These are phyloP conservation scores for Phytophthora boehmeriae DNA, from an alignment of 352 stramenopile species.

Conservation along the genomic window DNA sequence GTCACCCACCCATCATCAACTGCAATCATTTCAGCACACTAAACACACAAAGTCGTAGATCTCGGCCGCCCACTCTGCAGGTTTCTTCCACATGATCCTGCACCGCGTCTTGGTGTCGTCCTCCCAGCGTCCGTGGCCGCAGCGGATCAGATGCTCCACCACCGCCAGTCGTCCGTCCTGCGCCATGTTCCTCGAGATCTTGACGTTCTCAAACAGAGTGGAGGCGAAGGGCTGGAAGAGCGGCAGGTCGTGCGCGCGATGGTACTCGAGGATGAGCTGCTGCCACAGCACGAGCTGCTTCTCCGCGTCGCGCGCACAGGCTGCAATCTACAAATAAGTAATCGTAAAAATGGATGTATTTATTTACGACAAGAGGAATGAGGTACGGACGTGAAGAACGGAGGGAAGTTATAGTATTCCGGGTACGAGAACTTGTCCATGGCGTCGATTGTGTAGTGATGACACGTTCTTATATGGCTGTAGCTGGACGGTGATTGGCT, in stretches of 20 bases:
- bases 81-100: constrained; percentile 89
- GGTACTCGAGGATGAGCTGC: constrained; percentile 85
- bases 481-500: not conserved
- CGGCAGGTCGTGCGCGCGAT: constrained; percentile 71
- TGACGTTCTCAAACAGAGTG: constrained; percentile 81
- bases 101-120: constrained; percentile 81
- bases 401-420: constrained; percentile 88
- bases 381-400: constrained; percentile 77
- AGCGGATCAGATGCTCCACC: constrained; percentile 78
- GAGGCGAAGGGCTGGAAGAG: constrained; percentile 75
- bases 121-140: constrained; percentile 80
- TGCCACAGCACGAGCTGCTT: constrained; percentile 90
- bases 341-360: not conserved
- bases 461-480: too few relatives aligned
- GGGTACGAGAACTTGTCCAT: constrained; percentile 86
- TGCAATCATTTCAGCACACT: constrained; percentile 22
- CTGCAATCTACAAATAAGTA: constrained; percentile 49
- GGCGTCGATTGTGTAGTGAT: not conserved
- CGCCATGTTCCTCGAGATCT: constrained; percentile 85
- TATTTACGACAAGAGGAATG: not conserved
- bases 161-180: constrained; percentile 67
- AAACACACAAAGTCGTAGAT: constrained; percentile 82
- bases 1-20: not conserved
- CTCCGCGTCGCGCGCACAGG: constrained; percentile 83
- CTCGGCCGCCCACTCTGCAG: constrained; percentile 77